phyloP scores from a whole-genome alignment of 495 filamentous ascomycete species.

The Alectoria sarmentosa region DNA sequence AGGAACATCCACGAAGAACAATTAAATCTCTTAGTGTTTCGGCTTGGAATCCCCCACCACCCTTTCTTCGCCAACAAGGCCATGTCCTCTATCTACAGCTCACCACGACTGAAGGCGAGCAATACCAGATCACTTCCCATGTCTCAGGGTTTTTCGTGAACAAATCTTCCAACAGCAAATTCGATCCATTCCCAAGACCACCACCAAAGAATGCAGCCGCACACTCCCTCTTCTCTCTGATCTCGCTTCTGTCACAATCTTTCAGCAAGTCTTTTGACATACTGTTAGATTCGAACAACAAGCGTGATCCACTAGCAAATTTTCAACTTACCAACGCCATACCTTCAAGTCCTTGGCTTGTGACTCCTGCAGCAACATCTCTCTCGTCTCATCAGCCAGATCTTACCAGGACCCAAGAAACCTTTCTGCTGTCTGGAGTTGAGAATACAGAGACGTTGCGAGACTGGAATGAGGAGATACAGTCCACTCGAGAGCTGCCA shows the following conservation, averaged over 20 bases:
- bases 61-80: constrained; percentile 80
- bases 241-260: constrained; percentile 70
- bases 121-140: constrained; percentile 86
- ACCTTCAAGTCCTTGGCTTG: constrained; percentile 88
- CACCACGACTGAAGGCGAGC: constrained; percentile 85
- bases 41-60: constrained; percentile 93
- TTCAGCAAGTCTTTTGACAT: constrained; percentile 67
- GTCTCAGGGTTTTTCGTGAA: constrained; percentile 95
- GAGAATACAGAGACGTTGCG: constrained; percentile 90
- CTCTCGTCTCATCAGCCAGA: constrained; percentile 69
- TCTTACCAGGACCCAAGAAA: constrained; percentile 84
- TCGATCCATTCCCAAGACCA: constrained; percentile 75
- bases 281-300: constrained; percentile 72
- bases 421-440: constrained; percentile 77
- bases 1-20: constrained; percentile 69
- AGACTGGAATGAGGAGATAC: constrained; percentile 99
- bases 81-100: constrained; percentile 88
- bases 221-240: constrained; percentile 80
- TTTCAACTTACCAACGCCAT: constrained; percentile 93
- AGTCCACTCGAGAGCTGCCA: constrained; percentile 88
- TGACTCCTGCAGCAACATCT: constrained; percentile 57
- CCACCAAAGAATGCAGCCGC: constrained; percentile 62
- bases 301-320: constrained; percentile 80
- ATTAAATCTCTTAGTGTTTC: constrained; percentile 84
- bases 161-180: constrained; percentile 82